Evolutionary conservation across 1,284 basidiomycete species (phyloP).

Genomic region (Cronartium quercuum): DNA sequence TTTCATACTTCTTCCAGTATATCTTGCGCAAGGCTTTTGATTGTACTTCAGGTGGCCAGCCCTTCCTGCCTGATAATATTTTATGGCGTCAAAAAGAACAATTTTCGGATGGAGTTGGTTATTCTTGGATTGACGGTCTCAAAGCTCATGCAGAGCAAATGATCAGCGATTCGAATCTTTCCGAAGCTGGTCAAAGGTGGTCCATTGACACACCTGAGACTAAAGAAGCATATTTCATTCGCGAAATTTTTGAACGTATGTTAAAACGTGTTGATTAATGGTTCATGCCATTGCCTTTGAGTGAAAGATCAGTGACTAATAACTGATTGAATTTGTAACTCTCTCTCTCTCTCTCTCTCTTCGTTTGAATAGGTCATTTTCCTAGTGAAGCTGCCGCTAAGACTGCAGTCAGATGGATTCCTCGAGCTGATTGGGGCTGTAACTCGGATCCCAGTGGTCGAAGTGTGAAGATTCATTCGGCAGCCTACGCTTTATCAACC

Average conservation of each 20-base stretch:
- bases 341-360: neutral
- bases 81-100: conserved; percentile 99
- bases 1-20: conserved; percentile 58
- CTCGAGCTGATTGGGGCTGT: conserved; percentile 93
- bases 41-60: conserved; percentile 68
- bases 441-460: conserved; percentile 88
- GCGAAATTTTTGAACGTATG: conserved; percentile 82
- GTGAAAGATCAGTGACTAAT: neutral
- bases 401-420: conserved; percentile 93
- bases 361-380: conserved; percentile 61
- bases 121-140: conserved; percentile 99
- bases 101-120: conserved; percentile 98
- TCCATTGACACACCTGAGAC: conserved; percentile 80
- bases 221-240: conserved; percentile 93
- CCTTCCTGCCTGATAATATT: conserved; percentile 88
- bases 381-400: conserved; percentile 75
- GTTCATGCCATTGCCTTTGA: neutral
- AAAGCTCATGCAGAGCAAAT: conserved; percentile 74
- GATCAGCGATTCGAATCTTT: conserved; percentile 77
- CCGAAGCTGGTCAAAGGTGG: conserved; percentile 69
- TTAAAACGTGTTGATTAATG: conserved; percentile 10
- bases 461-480: conserved; percentile 89
- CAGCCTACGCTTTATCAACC: conserved; percentile 60
- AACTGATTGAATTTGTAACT: no score
- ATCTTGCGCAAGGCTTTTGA: conserved; percentile 97